Percentiles rank a stretch among this genome's conserved stretches.
Evolutionary conservation across 768 basidiomycete species (phyloP).

Genomic region (Porphyrellus cyaneotinctus): DNA sequence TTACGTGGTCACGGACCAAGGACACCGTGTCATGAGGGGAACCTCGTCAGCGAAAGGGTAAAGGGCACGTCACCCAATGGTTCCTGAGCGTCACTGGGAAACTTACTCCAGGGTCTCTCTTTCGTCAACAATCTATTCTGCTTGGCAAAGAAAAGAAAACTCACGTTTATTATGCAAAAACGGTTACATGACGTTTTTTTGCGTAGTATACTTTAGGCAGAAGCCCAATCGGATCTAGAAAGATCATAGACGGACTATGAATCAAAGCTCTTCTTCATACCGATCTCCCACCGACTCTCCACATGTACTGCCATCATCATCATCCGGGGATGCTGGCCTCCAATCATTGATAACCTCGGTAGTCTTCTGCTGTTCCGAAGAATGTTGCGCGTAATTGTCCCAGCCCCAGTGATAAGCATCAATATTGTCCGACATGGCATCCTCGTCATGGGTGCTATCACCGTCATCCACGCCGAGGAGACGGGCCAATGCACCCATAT

Average conservation of each 20-base stretch:
- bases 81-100: constrained; percentile 3
- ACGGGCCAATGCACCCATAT: constrained; percentile 53
- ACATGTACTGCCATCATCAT: constrained; percentile 8
- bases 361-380: constrained; percentile 6
- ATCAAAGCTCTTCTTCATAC: constrained; percentile 31
- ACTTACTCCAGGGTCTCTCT: not conserved
- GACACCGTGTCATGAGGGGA: constrained; percentile 21
- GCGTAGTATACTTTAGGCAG: not conserved
- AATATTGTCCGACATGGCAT: constrained; percentile 13
- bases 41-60: not conserved
- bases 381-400: constrained; percentile 11
- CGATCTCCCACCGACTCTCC: constrained; percentile 18
- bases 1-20: constrained; percentile 16
- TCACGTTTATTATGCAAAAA: constrained; percentile 5
- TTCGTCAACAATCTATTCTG: not conserved
- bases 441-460: constrained; percentile 24
- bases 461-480: constrained; percentile 40
- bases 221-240: not conserved
- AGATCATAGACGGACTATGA: constrained; percentile 3
- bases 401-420: constrained; percentile 12
- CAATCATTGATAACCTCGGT: constrained; percentile 44
- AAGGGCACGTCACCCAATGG: not conserved
- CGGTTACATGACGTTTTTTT: constrained; percentile 1
- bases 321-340: constrained; percentile 39
- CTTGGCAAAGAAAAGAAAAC: constrained; percentile 1